phyloP scores from a whole-genome alignment of 129 eudicot species.

The Helianthus annuus region DNA sequence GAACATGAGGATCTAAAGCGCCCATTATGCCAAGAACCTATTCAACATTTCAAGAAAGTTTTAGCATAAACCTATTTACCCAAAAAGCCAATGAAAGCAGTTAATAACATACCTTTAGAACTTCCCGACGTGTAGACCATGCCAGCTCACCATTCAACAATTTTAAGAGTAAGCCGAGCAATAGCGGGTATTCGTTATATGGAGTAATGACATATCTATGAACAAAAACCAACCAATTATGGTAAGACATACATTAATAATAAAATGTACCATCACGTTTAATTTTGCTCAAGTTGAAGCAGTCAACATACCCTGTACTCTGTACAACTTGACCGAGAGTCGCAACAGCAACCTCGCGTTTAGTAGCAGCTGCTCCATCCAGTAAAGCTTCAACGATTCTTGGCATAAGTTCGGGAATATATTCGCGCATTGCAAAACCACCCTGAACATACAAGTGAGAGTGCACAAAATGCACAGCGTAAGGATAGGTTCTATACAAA shows the following conservation, averaged over 20 bases:
- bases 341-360: slow-evolving; percentile 94
- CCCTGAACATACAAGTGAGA: slow-evolving; percentile 55
- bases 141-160: slow-evolving; percentile 89
- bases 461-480: slow-evolving; percentile 7
- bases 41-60: slow-evolving; percentile 10
- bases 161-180: slow-evolving; percentile 88
- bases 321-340: slow-evolving; percentile 99
- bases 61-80: slow-evolving; percentile 20
- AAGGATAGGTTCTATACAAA: slow-evolving; percentile 9
- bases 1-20: slow-evolving; percentile 94
- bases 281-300: slow-evolving; percentile 5
- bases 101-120: slow-evolving; percentile 64
- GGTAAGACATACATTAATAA: slow-evolving; percentile 21
- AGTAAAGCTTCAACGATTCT: slow-evolving; percentile 84
- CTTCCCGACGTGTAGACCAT: slow-evolving; percentile 97
- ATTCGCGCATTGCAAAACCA: slow-evolving; percentile 95
- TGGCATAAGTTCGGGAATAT: slow-evolving; percentile 90
- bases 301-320: slow-evolving; percentile 83
- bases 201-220: slow-evolving; percentile 89
- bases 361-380: slow-evolving; percentile 88
- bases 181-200: slow-evolving; percentile 77
- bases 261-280: not conserved
- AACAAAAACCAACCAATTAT: slow-evolving; percentile 26
- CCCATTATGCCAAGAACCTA: slow-evolving; percentile 99
- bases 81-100: slow-evolving; percentile 6